Base-by-base conservation (phyloP, 2,329 filamentous ascomycete species). In the Claviceps arundinis region DNA sequence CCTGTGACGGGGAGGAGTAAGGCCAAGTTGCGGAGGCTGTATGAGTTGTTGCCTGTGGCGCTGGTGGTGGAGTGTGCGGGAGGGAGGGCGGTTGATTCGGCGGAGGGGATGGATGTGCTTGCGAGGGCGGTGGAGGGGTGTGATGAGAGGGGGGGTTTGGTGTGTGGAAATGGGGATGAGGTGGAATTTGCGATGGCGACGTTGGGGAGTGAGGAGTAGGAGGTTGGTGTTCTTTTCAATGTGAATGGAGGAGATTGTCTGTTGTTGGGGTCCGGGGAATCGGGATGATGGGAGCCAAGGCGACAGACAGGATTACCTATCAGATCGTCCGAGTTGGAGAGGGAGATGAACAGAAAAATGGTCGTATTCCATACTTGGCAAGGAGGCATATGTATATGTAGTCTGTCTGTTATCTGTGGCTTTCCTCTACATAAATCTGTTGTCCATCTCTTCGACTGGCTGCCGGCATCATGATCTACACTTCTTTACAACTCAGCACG, bases 11-110 rank as follows among this genome's bases (percentile, higher is more conserved):
- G 56, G 0, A 60, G 60, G 9, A 78, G 73, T 58, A 68, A 68
- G 56, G 76, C 80, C 0, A 84, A 84, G 68, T 62, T 84, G 54
- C 67, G 80, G 37, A 65, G 74, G 6, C 62, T 83, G 30, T 84
- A 79, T 54, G 80, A 84, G 64, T 59, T 84, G 19, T 73, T 71
- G 47, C 80, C 80, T 1, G 63, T 84, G n/a, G 80, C 79, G 0
- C 63, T 84, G 26, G 63, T 83, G 2, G 56, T 83, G 1, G 80
- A 83, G 62, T 81, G 78, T 54, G 78, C 77, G 0, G 79, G 79
- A 0, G 80, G 80, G 0, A 63, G 59, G 49, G 80, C 80, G 0
- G 60, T 82, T 0, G 77, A 82, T 55, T 70, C 77, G 0, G 61
- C 53, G 0, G 62, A 68, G 16, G 74, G 74, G 0, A 54, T 45